phyloP scores from a whole-genome alignment of 306 rosid species.

The Prosopis cineraria region DNA sequence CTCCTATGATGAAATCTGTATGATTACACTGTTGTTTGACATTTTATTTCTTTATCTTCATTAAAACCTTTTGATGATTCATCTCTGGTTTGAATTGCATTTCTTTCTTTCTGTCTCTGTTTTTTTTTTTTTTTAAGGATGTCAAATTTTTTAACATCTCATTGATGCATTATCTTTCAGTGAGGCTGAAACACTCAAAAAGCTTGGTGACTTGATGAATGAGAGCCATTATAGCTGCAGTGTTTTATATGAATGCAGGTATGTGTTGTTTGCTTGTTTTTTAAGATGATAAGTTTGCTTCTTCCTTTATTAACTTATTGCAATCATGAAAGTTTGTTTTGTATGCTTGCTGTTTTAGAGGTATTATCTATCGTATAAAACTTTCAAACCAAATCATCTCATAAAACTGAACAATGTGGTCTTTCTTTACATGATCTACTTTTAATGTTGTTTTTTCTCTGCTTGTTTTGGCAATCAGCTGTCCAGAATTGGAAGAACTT shows the following conservation, averaged over 20 bases:
- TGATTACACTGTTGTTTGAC: not conserved
- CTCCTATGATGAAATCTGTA: not conserved
- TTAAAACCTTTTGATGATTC: not conserved
- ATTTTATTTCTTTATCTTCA: constrained; percentile 23
- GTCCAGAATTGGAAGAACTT: constrained; percentile 97
- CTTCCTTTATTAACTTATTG: not conserved
- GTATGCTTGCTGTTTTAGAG: not conserved
- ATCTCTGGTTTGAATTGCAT: constrained; percentile 2
- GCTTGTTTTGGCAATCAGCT: constrained; percentile 52
- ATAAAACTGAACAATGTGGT: constrained; percentile 16
- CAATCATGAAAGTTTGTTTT: not conserved
- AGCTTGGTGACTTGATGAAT: constrained; percentile 94
- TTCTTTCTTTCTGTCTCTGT: not conserved
- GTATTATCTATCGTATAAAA: not conserved
- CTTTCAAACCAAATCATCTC: not conserved
- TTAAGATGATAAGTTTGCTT: not conserved
- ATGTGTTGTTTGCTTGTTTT: not conserved
- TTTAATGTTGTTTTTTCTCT: constrained; percentile 1
- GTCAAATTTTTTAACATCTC: not conserved
- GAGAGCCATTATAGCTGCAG: constrained; percentile 96
- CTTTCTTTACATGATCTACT: not conserved
- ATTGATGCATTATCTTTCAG: constrained; percentile 47
- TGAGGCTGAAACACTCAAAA: constrained; percentile 77
- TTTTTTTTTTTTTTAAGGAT: not conserved
- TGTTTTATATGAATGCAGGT: constrained; percentile 96